Evolutionary conservation across 164 flowering plant genomes (phyloP), one percentile per base, ranked within the genome.

Genomic region (Stephania cephalantha): DNA sequence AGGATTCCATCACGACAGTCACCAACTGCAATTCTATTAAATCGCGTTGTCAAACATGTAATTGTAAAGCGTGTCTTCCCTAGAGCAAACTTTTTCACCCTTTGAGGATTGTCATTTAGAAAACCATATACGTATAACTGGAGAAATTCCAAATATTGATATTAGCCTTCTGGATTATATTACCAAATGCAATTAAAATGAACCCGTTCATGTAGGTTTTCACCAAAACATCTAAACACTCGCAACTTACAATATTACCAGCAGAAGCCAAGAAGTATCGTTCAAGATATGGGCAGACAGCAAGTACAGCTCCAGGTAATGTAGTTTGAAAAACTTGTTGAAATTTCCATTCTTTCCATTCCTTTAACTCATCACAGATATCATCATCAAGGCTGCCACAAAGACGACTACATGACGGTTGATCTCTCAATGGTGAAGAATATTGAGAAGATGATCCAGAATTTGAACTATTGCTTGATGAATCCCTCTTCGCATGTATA

Each of bases 1-100:
- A 95, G 93, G 78, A 95, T 77, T 35, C 99, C 99, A 90, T 95
- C 99, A 64, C 99, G 96, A 81, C 97, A 90, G 85, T 95, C 99
- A 75, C 98, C 97, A 79, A 95, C 97, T 73, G 92, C 99, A 82
- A 95, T 95, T 84, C 91, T 89, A 70, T 88, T 89, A 79, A 81
- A 83, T 64, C 87, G 84, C 48, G 97, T 73, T 72, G 92, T 85
- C 88, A 95, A 82, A 68, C 92, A 87, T 66, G 85, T 84, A 61
- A 93, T 87, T 82, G 87, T 84, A 79, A 89, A 92, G 44, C 98
- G 93, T 63, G 99, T 91, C 83, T 92, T 90, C 65, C 84, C 90
- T 0, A 78, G 79, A 80, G 99, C 89, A 70, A 84, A 79, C 81
- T 80, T 87, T 84, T 81, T 90, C 81, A 93, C 82, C 74, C 86